Evolutionary conservation across 441 rosid genomes (phyloP).

Genomic region (Breynia disticha): DNA sequence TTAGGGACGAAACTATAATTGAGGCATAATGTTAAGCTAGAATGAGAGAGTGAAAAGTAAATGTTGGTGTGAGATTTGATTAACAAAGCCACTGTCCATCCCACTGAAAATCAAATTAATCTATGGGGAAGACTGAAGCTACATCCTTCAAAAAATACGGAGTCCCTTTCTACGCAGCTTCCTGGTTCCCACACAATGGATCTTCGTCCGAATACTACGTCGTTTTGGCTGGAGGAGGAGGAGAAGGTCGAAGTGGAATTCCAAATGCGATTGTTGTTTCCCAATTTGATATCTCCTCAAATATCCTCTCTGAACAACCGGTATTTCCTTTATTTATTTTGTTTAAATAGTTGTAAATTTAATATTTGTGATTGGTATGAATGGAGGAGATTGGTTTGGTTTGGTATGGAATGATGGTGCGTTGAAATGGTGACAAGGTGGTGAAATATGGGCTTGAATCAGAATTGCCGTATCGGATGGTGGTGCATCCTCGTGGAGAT

Average conservation of each 20-base stretch:
- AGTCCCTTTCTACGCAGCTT: conserved; percentile 69
- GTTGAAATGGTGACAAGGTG: conserved; percentile 27
- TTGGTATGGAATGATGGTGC: neutral
- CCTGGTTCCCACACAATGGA: conserved; percentile 31
- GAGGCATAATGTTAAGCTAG: too few species aligned
- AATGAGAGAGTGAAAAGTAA: too few species aligned
- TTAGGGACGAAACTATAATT: too few species aligned
- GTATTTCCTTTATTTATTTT: conserved; percentile 26
- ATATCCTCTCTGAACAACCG: conserved; percentile 57
- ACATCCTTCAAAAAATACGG: conserved; percentile 59
- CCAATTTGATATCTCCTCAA: conserved; percentile 40
- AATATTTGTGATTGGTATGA: neutral
- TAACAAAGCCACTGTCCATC: too few species aligned
- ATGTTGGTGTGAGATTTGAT: too few species aligned
- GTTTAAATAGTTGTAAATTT: too few species aligned
- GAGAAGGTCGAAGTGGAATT: conserved; percentile 77
- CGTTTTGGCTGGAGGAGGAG: conserved; percentile 79
- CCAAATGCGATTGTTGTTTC: conserved; percentile 54
- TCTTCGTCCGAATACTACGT: conserved; percentile 22
- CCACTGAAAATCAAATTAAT: too few species aligned
- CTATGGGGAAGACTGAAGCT: conserved; percentile 22
- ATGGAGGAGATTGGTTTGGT: neutral
- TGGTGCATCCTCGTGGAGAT: conserved; percentile 62
- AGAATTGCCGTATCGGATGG: conserved; percentile 78
- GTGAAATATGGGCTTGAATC: conserved; percentile 39